A percentile compares a stretch with the other conserved stretches of the same genome.
These are phyloP conservation scores for Aspergillus terreus DNA, from an alignment of 2,329 filamentous ascomycete species.

Conservation along the genomic window DNA sequence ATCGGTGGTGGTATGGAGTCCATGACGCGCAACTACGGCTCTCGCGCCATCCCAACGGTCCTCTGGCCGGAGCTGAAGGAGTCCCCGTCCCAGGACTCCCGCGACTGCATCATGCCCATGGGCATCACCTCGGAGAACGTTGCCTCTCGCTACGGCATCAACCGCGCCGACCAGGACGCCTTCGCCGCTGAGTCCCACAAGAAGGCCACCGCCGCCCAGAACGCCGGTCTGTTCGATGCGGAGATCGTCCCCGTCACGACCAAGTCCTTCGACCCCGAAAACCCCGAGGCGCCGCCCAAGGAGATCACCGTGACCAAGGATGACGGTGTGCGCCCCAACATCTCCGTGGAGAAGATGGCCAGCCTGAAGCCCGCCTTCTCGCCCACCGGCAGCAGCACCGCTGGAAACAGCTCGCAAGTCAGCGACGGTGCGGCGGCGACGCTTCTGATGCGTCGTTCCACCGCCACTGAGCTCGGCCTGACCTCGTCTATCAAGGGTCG, in stretches of 20 bases:
- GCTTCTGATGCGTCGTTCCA: slow-evolving; percentile 79
- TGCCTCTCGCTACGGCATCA: slow-evolving; percentile 69
- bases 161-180: slow-evolving; percentile 72
- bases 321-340: slow-evolving; percentile 73
- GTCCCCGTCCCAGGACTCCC: slow-evolving; percentile 62
- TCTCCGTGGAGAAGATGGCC: slow-evolving; percentile 66
- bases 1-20: slow-evolving; percentile 92
- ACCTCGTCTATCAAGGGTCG: slow-evolving; percentile 69
- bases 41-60: slow-evolving; percentile 75
- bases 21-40: slow-evolving; percentile 90
- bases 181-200: slow-evolving; percentile 73
- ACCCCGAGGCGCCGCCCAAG: slow-evolving; percentile 54
- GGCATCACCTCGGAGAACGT: slow-evolving; percentile 88
- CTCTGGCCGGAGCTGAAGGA: slow-evolving; percentile 71
- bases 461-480: slow-evolving; percentile 70
- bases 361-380: slow-evolving; percentile 85
- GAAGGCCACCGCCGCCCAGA: slow-evolving; percentile 68
- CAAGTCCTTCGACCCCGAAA: slow-evolving; percentile 59
- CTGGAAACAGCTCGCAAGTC: slow-evolving; percentile 81
- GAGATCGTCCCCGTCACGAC: slow-evolving; percentile 82
- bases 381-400: slow-evolving; percentile 70
- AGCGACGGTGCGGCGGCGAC: slow-evolving; percentile 83
- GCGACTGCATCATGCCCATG: slow-evolving; percentile 93
- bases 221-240: slow-evolving; percentile 64
- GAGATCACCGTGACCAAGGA: slow-evolving; percentile 70